Base-by-base conservation (phyloP, 129 eudicot species). In the Tagetes patula region DNA sequence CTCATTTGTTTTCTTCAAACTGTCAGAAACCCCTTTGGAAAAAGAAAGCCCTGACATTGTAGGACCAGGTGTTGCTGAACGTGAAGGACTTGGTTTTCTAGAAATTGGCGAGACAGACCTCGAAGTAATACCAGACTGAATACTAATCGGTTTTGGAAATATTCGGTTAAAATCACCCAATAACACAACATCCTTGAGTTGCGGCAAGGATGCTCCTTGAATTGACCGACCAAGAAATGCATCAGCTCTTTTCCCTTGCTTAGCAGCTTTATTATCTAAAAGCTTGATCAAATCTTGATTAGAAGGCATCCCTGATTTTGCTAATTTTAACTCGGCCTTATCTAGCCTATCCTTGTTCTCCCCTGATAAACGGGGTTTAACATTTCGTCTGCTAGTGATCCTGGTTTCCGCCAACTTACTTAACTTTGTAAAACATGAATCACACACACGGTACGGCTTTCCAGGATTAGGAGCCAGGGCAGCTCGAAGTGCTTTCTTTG, bases 21-120 rank as follows among this genome's bases (percentile, higher is more conserved):
- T 83, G 69, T 94, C 97, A 75, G 96, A 77, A 67, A 84, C 83
- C 67, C 87, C 83, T 73, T 86, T 90, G 27, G 98, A 86, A 69
- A 94, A 87, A 62, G 98, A 94, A 65, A 94, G 92, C n/a, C 97
- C 98, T 4, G 96, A 67, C 43, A 96, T 90, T 47, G 98, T 94
- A 36, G 98, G 98, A 72, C 90, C 85, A 13, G 98, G 98, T 3
- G 98, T 94, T 42, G 96, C 96, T 0, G 98, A 94, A 58, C 98
- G 87, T 13, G 98, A 93, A 7, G 98, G 98, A 47, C 98, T 94
- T 1, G 96, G 75, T 56, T 83, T 90, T 72, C 96, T 77, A 0
- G 96, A 94, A 67, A 81, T 90, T 59, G 98, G 98, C 37, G 98
- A 94, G 72, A 90, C 98, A 1, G 98, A 79, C 73, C 98, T 87